A percentile compares a stretch with the other conserved stretches of the same genome.
Conservation (phyloP, 306 rosid species). For the Purshia tridentata region DNA sequence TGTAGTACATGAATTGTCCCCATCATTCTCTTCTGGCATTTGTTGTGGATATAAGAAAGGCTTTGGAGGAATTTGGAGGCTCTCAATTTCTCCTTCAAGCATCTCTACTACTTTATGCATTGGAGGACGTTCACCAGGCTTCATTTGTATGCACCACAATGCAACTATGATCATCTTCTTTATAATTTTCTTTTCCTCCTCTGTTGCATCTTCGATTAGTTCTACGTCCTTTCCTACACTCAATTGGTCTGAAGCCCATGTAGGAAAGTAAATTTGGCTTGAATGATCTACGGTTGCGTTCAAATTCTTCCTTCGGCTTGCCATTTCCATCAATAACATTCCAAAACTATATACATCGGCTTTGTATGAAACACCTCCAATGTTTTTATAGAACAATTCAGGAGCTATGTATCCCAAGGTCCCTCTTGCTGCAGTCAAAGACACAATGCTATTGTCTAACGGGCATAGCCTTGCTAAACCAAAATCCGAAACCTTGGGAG, state of each 20-base stretch:
- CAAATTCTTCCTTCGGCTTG: not conserved
- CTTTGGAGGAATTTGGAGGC: not conserved
- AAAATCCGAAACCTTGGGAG: not conserved
- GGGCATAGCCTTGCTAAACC: not conserved
- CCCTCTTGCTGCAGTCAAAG: not conserved
- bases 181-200: not conserved
- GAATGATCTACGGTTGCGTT: not conserved
- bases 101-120: slow-evolving; percentile 3
- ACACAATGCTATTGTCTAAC: not conserved
- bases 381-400: not conserved
- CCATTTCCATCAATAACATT: not conserved
- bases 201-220: not conserved
- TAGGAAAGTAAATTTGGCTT: not conserved
- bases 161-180: too few relatives aligned
- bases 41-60: slow-evolving; percentile 1
- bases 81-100: not conserved
- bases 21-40: not conserved
- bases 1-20: not conserved
- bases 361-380: not conserved
- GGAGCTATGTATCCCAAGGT: not conserved
- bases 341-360: not conserved
- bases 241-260: not conserved
- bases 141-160: not conserved
- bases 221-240: not conserved
- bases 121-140: slow-evolving; percentile 9